Conservation (phyloP, 2,329 filamentous ascomycete species). For the Arthrobotrys conoides region DNA sequence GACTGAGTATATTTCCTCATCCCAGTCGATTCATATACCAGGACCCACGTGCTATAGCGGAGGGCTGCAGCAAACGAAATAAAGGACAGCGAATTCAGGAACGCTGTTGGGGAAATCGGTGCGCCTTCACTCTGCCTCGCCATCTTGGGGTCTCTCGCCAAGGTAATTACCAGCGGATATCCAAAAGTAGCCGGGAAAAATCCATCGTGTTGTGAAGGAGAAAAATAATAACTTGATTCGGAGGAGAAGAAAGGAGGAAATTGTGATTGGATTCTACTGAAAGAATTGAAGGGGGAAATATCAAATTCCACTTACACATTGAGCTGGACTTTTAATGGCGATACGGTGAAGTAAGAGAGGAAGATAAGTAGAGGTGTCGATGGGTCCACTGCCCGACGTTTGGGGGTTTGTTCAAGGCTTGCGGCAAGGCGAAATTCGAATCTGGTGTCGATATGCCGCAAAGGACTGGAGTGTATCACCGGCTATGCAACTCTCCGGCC, state of each 20-base stretch:
- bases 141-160: slow-evolving; percentile 43
- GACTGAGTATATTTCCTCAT: slow-evolving; percentile 2
- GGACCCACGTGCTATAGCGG: slow-evolving; percentile 19
- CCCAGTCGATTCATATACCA: slow-evolving; percentile 8
- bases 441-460: slow-evolving; percentile 28
- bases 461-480: slow-evolving; percentile 33
- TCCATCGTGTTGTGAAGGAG: slow-evolving; percentile 42
- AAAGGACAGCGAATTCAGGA: slow-evolving; percentile 27
- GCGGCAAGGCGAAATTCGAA: slow-evolving; percentile 56
- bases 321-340: slow-evolving; percentile 38
- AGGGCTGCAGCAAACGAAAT: slow-evolving; percentile 19
- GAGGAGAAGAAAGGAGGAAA: slow-evolving; percentile 37
- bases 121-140: slow-evolving; percentile 40
- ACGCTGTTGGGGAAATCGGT: slow-evolving; percentile 15
- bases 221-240: slow-evolving; percentile 15
- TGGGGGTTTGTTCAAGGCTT: slow-evolving; percentile 56
- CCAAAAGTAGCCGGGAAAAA: slow-evolving; percentile 34
- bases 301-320: slow-evolving; percentile 57
- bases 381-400: slow-evolving; percentile 14
- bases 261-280: slow-evolving; percentile 2
- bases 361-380: slow-evolving; percentile 27
- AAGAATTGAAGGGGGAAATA: not conserved
- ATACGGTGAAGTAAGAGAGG: slow-evolving; percentile 35
- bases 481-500: slow-evolving; percentile 41
- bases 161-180: slow-evolving; percentile 18